Evolutionary conservation across 2,329 filamentous ascomycete species (phyloP), one percentile per base, ranked within the genome.

Genomic region (Neofusicoccum cordaticola): DNA sequence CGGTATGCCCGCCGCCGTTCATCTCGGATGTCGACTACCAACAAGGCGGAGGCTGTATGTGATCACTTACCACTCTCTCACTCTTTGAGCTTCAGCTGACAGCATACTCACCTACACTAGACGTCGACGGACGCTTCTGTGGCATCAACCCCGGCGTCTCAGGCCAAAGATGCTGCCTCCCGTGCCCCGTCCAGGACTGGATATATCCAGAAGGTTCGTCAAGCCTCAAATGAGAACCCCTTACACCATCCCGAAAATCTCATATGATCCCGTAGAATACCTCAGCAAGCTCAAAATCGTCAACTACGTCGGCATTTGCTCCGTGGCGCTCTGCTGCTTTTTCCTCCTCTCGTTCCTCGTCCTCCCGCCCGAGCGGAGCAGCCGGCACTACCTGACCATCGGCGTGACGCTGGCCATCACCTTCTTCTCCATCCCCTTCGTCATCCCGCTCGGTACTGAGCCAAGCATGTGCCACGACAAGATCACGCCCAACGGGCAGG

Each of bases 401-500:
- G 92, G 91, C 71, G 82, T 96, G 52, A 89, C 89, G 0, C 75
- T 89, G 45, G 88, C 85, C 2, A 85, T 93, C 50, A 76, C 89
- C 48, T 81, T 93, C 62, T 90, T 96, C 85, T 89, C 91, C 76
- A 34, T 60, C n/a, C 11, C 56, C 27, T 60, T 60, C 41, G 88
- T 96, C 64, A 86, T 97, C 35, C 92, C 93, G 0, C 83, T 96
- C 9, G 90, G 86, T 5, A 85, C 86, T 15, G 85, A 88, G 66
- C 90, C 92, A 1, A 78, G 89, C 0, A 85, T 94, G 78, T 97
- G 93, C 77, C 89, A 86, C 74, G 90, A 97, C 74, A 80, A 82
- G 22, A 96, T 97, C 72, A 97, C 93, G 0, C 93, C 93, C 0
- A 86, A 96, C 71, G 89, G 90, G 71, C 95, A 96, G 90, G 79